A percentile compares a stretch with the other conserved stretches of the same genome.
Evolutionary conservation across 2,329 filamentous ascomycete species (phyloP).

Genomic region (Alternaria brassicae): DNA sequence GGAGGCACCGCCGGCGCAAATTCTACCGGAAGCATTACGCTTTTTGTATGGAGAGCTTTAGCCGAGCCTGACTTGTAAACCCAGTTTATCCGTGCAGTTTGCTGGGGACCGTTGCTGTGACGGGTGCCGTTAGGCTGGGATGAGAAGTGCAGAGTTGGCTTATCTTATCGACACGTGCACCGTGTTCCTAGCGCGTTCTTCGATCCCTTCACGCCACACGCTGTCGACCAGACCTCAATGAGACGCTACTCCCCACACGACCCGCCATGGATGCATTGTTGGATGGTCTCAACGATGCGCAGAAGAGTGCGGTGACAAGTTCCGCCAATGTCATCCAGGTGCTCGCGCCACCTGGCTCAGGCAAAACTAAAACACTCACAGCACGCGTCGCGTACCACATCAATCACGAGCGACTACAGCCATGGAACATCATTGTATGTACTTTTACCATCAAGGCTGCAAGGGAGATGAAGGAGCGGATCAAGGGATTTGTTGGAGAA

Average conservation of each 20-base stretch:
- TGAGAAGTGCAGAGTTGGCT: neutral
- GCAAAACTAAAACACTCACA: constrained; percentile 95
- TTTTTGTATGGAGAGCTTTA: constrained; percentile 1
- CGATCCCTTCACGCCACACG: neutral
- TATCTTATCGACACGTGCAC: constrained; percentile 10
- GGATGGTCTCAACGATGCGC: constrained; percentile 68
- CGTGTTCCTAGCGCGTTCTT: constrained; percentile 15
- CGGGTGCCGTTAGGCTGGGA: neutral
- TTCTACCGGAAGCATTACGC: constrained; percentile 13
- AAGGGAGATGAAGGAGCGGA: constrained; percentile 88
- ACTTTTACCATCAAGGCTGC: constrained; percentile 98
- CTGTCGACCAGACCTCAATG: constrained; percentile 9
- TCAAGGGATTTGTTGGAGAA: constrained; percentile 80
- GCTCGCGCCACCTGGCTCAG: constrained; percentile 71
- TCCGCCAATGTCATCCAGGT: constrained; percentile 66
- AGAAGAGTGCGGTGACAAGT: constrained; percentile 70
- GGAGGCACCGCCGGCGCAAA: neutral
- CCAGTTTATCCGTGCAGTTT: neutral
- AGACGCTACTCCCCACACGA: constrained; percentile 14
- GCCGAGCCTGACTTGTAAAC: neutral
- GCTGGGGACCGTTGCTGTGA: neutral
- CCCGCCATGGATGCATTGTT: constrained; percentile 62
- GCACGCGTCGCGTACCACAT: constrained; percentile 91
- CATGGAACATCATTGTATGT: constrained; percentile 90
- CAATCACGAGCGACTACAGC: constrained; percentile 72